Evolutionary conservation across 192 early-diverging fungal genomes (phyloP), one percentile per base, ranked within the genome.

Genomic region (Ramicandelaber brevisporus): DNA sequence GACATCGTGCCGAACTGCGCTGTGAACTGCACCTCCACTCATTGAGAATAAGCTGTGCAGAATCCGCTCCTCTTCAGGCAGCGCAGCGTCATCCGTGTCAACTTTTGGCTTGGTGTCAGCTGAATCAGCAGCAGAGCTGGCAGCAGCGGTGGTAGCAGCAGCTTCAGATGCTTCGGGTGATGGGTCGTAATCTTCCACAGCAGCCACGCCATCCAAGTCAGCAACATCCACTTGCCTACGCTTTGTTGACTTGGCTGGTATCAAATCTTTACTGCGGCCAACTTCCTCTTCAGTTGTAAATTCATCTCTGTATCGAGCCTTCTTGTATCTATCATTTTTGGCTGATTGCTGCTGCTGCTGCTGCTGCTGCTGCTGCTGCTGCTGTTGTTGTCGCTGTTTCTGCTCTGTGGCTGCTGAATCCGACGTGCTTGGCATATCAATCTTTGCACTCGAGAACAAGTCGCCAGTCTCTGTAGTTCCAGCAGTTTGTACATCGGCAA

Each of bases 1-100:
- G 8, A 65, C 67, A 34, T 98, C 92, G 40, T 98, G 92, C 23
- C 83, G 55, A 12, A 98, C 43, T 0, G 82, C 87, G 26, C 78
- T 78, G 31, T 88, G 82, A 5, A 95, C 68, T n/a, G n/a, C n/a
- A n/a, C n/a, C n/a, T 0, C 81, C 81, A 2, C 73, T 65, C 41
- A 65, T 73, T 40, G 75, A 56, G 40, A 86, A 87, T n/a, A 97
- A 38, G 17, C 60, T 68, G 11, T 62, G 39, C 7, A 92, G 51
- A 8, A 88, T 70, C n/a, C 70, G 58, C n/a, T 50, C 40, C 20
- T 79, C 73, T 16, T 63, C 64, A 7, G 63, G 55, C 7, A 27
- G 29, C 3, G 15, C 36, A 1, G 38, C 37, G 2, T 19, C 48
- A 5, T 17, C 20, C 3, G 14, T 7, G 0, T 49, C 24, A 7